phyloP scores from a whole-genome alignment of 768 basidiomycete genomes.

The Amanita polypyramis region DNA sequence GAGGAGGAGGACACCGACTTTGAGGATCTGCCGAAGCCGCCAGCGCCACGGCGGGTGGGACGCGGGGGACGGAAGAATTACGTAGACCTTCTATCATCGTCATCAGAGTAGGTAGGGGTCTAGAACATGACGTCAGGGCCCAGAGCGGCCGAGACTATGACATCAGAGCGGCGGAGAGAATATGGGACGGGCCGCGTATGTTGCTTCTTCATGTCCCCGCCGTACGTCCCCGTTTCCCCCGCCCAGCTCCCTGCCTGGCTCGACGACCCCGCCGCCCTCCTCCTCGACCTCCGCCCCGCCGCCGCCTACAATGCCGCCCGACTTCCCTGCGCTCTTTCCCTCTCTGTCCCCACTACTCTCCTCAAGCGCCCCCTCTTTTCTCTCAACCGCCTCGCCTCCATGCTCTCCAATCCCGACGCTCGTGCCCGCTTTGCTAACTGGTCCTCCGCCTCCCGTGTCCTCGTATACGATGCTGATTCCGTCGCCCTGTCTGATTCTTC shows the following conservation, averaged over 20 bases:
- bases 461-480: constrained; percentile 85
- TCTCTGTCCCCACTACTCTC: constrained; percentile 90
- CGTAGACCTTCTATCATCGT: constrained; percentile 45
- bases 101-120: constrained; percentile 11
- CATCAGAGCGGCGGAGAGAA: neutral
- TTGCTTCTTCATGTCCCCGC: constrained; percentile 3
- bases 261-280: constrained; percentile 33
- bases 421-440: constrained; percentile 52
- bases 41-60: constrained; percentile 27
- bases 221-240: constrained; percentile 19
- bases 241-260: constrained; percentile 21
- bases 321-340: constrained; percentile 60
- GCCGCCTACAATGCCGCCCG: constrained; percentile 60
- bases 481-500: constrained; percentile 44
- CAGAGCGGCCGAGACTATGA: neutral
- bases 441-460: constrained; percentile 46
- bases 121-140: constrained; percentile 20
- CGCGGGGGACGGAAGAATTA: constrained; percentile 50
- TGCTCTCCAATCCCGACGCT: constrained; percentile 59
- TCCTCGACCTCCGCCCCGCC: constrained; percentile 86
- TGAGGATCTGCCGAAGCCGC: constrained; percentile 27
- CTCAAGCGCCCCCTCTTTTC: constrained; percentile 87
- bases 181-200: neutral
- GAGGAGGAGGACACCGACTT: constrained; percentile 40
- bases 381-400: constrained; percentile 62